Evolutionary conservation across 176 grass and related monocot species (phyloP).

Genomic region (Phragmites australis): DNA sequence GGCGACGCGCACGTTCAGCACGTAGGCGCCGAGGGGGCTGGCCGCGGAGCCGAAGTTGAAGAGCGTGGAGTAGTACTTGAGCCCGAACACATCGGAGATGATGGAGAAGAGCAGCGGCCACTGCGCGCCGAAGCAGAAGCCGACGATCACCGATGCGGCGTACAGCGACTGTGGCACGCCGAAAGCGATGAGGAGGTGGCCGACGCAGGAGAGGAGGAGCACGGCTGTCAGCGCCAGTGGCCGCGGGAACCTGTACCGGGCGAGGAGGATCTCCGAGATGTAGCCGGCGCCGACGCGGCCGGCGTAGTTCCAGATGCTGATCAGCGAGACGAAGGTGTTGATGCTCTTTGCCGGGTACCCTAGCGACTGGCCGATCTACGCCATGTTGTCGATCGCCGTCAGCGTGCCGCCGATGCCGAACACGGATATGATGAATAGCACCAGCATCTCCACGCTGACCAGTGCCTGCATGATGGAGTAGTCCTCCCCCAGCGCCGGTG

Average conservation of each 20-base stretch:
- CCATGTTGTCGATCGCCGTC: constrained; percentile 98
- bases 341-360: constrained; percentile 71
- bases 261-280: constrained; percentile 67
- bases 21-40: constrained; percentile 74
- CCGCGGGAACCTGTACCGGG: constrained; percentile 61
- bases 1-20: constrained; percentile 59
- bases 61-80: constrained; percentile 91
- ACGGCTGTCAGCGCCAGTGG: constrained; percentile 60
- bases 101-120: constrained; percentile 91
- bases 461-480: constrained; percentile 60
- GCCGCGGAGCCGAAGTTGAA: constrained; percentile 84
- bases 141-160: constrained; percentile 66
- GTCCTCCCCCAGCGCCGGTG: constrained; percentile 50
- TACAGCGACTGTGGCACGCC: constrained; percentile 70
- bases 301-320: constrained; percentile 97
- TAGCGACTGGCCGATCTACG: constrained; percentile 81
- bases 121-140: constrained; percentile 93
- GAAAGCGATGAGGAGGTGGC: constrained; percentile 83
- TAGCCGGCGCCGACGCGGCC: constrained; percentile 75
- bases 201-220: constrained; percentile 76
- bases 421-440: constrained; percentile 55
- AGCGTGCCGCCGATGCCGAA: constrained; percentile 84
- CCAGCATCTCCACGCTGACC: constrained; percentile 59
- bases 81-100: constrained; percentile 91
- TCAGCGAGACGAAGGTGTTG: constrained; percentile 85